Evolutionary conservation across 495 filamentous ascomycete species (phyloP), one percentile per base, ranked within the genome.

Genomic region (Penicillium longicatenatum): DNA sequence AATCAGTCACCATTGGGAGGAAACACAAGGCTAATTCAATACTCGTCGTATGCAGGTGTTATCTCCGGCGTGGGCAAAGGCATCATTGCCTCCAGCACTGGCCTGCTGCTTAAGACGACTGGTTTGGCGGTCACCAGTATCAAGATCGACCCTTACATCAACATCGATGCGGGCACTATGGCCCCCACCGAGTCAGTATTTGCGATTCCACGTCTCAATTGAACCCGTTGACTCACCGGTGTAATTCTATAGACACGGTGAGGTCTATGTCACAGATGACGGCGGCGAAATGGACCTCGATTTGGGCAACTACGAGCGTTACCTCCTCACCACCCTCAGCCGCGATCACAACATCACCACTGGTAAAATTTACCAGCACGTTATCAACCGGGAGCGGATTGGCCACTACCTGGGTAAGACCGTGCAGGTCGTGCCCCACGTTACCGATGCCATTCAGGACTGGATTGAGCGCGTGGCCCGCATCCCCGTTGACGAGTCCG

Each of bases 341-440:
- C 54, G 21, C 24, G 66, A 69, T 53, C 58, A 69, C 63, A 69
- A 69, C 58, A 69, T 69, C 51, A 69, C 66, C 41, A 96, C 93
- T 10, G 94, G 94, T 58, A 98, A 97, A 79, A 89, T 97, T 58
- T 97, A 96, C 74, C 79, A 90, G 68, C 82, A 88, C 59, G 94
- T 97, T 20, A 93, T 96, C 58, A 79, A 89, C 67, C 80, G 79
- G 57, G 88, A 97, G 75, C 82, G 92, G 48, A 75, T 77, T 26
- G 93, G 93, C 24, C 84, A 91, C 67, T 98, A 98, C 63, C 84
- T 97, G 8, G 94, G 94, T 54, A 86, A 87, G 64, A 98, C 94
- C 0, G 93, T 97, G 19, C 93, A 97, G 71, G 88, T 96, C 8
- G 93, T 97, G 17, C 93, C 93, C 2, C 93, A 98, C 70, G 74